Evolutionary conservation across 768 basidiomycete species (phyloP).

Genomic region (Russula griseocarnosa): DNA sequence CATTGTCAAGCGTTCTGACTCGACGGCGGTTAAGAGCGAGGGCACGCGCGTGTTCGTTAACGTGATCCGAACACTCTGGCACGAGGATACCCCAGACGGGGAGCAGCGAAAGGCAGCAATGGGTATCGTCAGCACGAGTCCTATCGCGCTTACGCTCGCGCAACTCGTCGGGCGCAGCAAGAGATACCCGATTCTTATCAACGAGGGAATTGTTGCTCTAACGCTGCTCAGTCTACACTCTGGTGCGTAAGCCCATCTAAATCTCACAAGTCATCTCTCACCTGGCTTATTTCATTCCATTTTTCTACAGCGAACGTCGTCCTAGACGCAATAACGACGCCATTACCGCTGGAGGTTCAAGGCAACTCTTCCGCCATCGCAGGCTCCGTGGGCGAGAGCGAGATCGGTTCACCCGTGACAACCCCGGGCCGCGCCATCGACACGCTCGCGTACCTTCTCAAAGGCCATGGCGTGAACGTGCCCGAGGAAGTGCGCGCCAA

Average conservation of each 20-base stretch:
- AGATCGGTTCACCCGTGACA: constrained; percentile 47
- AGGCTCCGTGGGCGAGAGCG: constrained; percentile 40
- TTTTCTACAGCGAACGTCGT: constrained; percentile 53
- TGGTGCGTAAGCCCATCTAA: constrained; percentile 43
- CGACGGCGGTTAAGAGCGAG: constrained; percentile 81
- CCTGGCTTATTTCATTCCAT: constrained; percentile 5
- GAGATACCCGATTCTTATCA: constrained; percentile 80
- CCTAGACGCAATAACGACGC: constrained; percentile 52
- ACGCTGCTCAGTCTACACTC: constrained; percentile 67
- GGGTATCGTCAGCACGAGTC: constrained; percentile 46
- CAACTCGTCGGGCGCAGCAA: constrained; percentile 71
- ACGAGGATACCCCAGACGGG: constrained; percentile 47
- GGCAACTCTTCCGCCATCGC: constrained; percentile 32
- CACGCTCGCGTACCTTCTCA: constrained; percentile 60
- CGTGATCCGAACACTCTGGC: constrained; percentile 74
- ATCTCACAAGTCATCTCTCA: constrained; percentile 1
- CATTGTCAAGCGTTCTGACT: constrained; percentile 74
- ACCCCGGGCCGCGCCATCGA: constrained; percentile 59
- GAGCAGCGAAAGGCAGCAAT: constrained; percentile 52
- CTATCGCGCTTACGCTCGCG: constrained; percentile 58
- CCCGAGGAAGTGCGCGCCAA: constrained; percentile 77
- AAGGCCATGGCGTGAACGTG: constrained; percentile 45
- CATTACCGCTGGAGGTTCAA: constrained; percentile 43
- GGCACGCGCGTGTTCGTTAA: constrained; percentile 87
- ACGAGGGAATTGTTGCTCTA: constrained; percentile 83